Evolutionary conservation across 306 rosid species (phyloP), one percentile per base, ranked within the genome.

Genomic region (Inga leiocalycina): DNA sequence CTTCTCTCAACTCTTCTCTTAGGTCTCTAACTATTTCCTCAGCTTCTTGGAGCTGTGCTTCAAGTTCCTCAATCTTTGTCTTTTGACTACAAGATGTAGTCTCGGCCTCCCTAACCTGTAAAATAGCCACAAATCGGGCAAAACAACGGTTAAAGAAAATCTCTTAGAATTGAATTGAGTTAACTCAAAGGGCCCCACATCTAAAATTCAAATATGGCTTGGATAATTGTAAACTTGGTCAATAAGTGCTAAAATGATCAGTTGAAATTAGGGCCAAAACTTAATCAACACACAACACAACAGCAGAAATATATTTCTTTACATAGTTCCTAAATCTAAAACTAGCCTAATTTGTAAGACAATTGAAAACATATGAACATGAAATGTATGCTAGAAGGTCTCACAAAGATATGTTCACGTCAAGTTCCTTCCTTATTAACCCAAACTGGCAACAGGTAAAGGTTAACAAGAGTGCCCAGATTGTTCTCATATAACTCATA

Each of bases 21-120:
- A 94, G 92, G 79, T 94, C 93, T 72, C 91, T 88, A 73, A 92
- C 94, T 84, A 91, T 92, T 61, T 90, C 94, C 93, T 90, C 97
- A 10, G 97, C 98, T 90, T 92, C 94, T 76, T 87, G 91, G 56
- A 93, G 98, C 86, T 93, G 98, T 13, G 98, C 98, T 90, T 93
- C 98, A 57, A 93, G 98, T 82, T 89, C 96, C 14, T 92, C 98
- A 49, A 91, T 91, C 85, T 94, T 92, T 77, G 80, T 84, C 74
- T 86, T 91, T 71, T 90, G 97, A 74, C 72, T 86, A 81, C 78
- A 82, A 8, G 97, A 90, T 19, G 75, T 85, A 75, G 46, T 57
- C 79, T 92, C 93, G 24, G 90, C 89, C 88, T 90, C 91, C 13
- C 75, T 88, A 66, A 71, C 91, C 98, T 94, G 90, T 48, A 84